A percentile compares a stretch with the other conserved stretches of the same genome.
Conservation (phyloP, 257 asterid species). For the Cordia subcordata region DNA sequence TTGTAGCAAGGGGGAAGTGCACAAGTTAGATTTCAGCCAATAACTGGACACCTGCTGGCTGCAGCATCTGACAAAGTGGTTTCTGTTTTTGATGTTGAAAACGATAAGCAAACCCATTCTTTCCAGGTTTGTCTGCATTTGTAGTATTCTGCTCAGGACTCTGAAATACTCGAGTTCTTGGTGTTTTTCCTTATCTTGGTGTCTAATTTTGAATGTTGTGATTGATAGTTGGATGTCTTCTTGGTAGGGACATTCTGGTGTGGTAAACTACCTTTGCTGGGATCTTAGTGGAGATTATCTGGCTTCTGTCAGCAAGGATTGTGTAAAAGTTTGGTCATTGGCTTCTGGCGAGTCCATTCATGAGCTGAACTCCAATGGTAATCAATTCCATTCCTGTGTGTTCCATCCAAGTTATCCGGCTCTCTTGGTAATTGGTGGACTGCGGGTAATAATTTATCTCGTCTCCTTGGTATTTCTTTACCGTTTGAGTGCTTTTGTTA, state of each 20-base stretch:
- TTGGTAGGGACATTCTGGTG: conserved; percentile 66
- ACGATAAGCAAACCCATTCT: conserved; percentile 72
- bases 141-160: background rate
- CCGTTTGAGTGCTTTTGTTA: too few species aligned
- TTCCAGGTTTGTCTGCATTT: conserved; percentile 61
- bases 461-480: background rate
- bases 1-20: conserved; percentile 91
- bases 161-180: background rate
- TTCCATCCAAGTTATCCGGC: conserved; percentile 89
- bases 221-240: background rate
- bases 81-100: conserved; percentile 83
- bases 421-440: conserved; percentile 85
- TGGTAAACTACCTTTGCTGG: conserved; percentile 91
- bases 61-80: conserved; percentile 93
- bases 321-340: conserved; percentile 92
- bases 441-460: conserved; percentile 38
- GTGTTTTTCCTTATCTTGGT: background rate
- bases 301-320: conserved; percentile 93
- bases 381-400: conserved; percentile 87
- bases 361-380: conserved; percentile 67
- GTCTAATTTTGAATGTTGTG: too few species aligned
- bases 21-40: conserved; percentile 94
- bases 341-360: conserved; percentile 82
- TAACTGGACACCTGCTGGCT: conserved; percentile 76
- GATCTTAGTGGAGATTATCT: conserved; percentile 74